A percentile compares a stretch with the other conserved stretches of the same genome.
Conservation (phyloP, 176 grass and related monocot species). For the Musa troglodytarum region DNA sequence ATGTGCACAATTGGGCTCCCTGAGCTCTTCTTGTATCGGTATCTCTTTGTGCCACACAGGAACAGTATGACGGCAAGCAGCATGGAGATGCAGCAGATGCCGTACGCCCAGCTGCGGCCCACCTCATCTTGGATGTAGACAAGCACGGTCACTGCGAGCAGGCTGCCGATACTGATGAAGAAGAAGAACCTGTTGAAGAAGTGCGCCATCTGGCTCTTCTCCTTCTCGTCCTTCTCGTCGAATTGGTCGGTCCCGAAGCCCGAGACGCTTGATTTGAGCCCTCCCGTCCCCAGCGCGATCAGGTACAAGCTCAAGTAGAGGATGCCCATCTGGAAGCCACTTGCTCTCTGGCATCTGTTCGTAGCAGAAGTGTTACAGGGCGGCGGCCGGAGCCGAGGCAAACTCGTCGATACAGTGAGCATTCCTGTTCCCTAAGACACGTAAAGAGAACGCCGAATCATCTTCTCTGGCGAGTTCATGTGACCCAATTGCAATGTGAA, state of each 20-base stretch:
- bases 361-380: constrained; percentile 20
- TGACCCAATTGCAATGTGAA: not conserved
- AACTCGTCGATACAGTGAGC: constrained; percentile 41
- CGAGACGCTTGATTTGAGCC: constrained; percentile 76
- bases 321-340: constrained; percentile 47
- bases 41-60: constrained; percentile 43
- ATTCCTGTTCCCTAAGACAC: constrained; percentile 47
- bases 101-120: constrained; percentile 72
- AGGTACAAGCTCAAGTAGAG: constrained; percentile 68
- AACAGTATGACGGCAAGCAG: constrained; percentile 36
- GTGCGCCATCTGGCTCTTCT: constrained; percentile 47
- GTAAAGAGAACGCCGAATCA: no score
- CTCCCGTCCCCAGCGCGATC: constrained; percentile 69
- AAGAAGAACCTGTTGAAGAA: constrained; percentile 87
- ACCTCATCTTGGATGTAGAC: constrained; percentile 77
- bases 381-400: constrained; percentile 52
- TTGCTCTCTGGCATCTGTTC: constrained; percentile 34
- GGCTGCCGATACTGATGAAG: constrained; percentile 56
- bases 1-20: constrained; percentile 75
- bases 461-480: not conserved
- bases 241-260: constrained; percentile 91
- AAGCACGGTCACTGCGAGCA: constrained; percentile 61
- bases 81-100: constrained; percentile 59
- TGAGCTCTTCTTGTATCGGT: constrained; percentile 40
- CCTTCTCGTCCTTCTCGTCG: constrained; percentile 49